phyloP scores from a whole-genome alignment of 805 yeast genomes.

The Saturnispora zaruensis region DNA sequence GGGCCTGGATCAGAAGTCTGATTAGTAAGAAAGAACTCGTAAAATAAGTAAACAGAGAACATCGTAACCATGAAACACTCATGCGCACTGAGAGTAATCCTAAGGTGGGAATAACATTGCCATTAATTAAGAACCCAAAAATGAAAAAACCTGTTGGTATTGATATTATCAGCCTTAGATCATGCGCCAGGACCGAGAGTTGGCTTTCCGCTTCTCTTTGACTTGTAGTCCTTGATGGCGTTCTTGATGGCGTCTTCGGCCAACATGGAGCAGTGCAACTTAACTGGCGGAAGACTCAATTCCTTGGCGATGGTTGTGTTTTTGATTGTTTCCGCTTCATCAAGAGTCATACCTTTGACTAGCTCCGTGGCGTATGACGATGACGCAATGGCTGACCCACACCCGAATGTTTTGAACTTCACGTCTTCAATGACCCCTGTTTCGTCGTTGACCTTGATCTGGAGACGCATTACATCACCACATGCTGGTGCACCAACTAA shows the following conservation, averaged over 20 bases:
- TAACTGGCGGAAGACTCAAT: slow-evolving; percentile 91
- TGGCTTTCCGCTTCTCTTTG: slow-evolving; percentile 58
- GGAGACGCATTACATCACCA: slow-evolving; percentile 98
- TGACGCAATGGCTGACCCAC: slow-evolving; percentile 96
- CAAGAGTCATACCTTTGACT: slow-evolving; percentile 89
- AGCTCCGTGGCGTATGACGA: slow-evolving; percentile 92
- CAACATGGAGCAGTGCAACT: slow-evolving; percentile 95
- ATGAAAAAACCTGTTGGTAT: neutral
- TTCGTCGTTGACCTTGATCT: slow-evolving; percentile 83
- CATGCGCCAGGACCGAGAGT: slow-evolving; percentile 54
- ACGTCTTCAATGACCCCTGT: slow-evolving; percentile 92
- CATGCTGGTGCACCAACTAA: slow-evolving; percentile 99
- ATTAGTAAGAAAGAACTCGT: neutral
- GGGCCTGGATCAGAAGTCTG: neutral
- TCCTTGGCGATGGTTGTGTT: slow-evolving; percentile 94
- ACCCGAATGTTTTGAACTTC: slow-evolving; percentile 97
- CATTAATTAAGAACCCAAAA: neutral
- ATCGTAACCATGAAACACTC: neutral
- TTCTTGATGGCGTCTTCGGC: slow-evolving; percentile 98
- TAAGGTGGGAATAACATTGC: neutral
- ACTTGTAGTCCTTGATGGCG: slow-evolving; percentile 89
- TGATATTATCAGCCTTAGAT: neutral
- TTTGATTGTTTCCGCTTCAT: slow-evolving; percentile 87
- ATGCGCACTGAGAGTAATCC: neutral
- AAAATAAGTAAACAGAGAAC: neutral